A percentile compares a stretch with the other conserved stretches of the same genome.
Conservation (phyloP, 176 grass and related monocot genomes). For the Alloteropsis semialata region DNA sequence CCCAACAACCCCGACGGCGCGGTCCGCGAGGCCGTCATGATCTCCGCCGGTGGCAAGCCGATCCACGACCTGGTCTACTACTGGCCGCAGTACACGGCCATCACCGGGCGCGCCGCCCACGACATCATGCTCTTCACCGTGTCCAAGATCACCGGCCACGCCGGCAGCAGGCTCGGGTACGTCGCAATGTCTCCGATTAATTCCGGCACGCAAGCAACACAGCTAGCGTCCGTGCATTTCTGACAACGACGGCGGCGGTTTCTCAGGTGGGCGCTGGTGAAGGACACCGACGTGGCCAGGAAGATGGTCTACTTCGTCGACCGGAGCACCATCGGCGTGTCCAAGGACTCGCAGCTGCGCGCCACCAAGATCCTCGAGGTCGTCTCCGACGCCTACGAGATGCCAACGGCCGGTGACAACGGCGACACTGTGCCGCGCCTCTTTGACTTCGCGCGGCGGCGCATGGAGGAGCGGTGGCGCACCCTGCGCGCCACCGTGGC, state of each 20-base stretch:
- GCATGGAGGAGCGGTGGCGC: constrained; percentile 50
- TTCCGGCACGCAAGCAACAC: neutral
- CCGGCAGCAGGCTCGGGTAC: constrained; percentile 80
- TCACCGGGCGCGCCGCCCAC: constrained; percentile 40
- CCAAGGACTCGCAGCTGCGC: constrained; percentile 77
- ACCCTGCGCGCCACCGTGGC: constrained; percentile 41
- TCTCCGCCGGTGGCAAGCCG: constrained; percentile 26
- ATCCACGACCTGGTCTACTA: constrained; percentile 91
- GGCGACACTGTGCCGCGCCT: neutral
- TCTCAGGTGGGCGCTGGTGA: constrained; percentile 81
- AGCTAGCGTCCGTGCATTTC: neutral
- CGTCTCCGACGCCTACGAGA: constrained; percentile 67
- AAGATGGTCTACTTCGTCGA: constrained; percentile 82
- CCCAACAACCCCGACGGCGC: constrained; percentile 87
- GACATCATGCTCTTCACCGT: constrained; percentile 95
- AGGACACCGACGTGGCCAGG: constrained; percentile 56
- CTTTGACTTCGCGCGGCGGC: constrained; percentile 51
- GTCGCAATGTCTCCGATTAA: too few species aligned
- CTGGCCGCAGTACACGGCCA: constrained; percentile 93
- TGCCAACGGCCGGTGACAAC: neutral
- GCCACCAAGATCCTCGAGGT: constrained; percentile 67
- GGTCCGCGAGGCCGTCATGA: constrained; percentile 49
- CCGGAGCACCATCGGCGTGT: constrained; percentile 78
- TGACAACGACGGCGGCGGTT: neutral
- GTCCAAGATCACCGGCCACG: constrained; percentile 85